phyloP scores from a whole-genome alignment of 1,284 basidiomycete genomes.

The Ustilago lituana region DNA sequence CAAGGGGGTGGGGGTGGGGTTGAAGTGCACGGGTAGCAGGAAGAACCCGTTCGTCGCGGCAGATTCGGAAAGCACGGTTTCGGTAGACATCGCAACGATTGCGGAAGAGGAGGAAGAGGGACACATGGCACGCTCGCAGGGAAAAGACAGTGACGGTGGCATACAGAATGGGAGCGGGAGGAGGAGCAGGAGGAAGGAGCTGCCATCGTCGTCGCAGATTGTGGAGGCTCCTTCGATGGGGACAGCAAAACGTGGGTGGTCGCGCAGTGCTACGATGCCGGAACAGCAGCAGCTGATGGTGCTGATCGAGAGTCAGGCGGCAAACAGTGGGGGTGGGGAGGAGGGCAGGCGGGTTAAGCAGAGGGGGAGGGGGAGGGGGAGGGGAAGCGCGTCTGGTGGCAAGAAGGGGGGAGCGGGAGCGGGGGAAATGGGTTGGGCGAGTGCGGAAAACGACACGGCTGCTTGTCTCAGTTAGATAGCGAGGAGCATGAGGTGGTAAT shows the following conservation, averaged over 20 bases:
- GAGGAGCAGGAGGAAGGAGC: slow-evolving; percentile 36
- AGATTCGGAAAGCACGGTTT: not conserved
- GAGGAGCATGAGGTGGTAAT: no score
- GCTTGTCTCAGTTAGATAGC: no score
- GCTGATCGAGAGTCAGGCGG: slow-evolving; percentile 18
- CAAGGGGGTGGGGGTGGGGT: slow-evolving; percentile 3
- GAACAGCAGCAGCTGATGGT: slow-evolving; percentile 15
- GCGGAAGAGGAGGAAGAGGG: slow-evolving; percentile 12
- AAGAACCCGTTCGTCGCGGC: slow-evolving; percentile 30
- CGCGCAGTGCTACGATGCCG: slow-evolving; percentile 19
- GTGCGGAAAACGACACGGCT: slow-evolving; percentile 24
- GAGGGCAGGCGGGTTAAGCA: not conserved
- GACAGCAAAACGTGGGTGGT: slow-evolving; percentile 12
- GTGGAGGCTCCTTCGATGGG: not conserved
- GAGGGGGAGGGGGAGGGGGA: not conserved
- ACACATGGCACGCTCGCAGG: slow-evolving; percentile 11
- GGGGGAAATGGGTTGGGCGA: slow-evolving; percentile 7
- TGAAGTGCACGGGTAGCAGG: slow-evolving; percentile 37
- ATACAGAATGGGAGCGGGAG: no score
- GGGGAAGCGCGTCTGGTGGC: slow-evolving; percentile 5
- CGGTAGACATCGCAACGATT: slow-evolving; percentile 31
- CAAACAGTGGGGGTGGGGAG: not conserved
- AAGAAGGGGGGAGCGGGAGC: not conserved
- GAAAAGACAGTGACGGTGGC: slow-evolving; percentile 48
- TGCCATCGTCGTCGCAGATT: slow-evolving; percentile 33